phyloP scores from a whole-genome alignment of 495 filamentous ascomycete species.

The Hapsidospora chrysogenum region DNA sequence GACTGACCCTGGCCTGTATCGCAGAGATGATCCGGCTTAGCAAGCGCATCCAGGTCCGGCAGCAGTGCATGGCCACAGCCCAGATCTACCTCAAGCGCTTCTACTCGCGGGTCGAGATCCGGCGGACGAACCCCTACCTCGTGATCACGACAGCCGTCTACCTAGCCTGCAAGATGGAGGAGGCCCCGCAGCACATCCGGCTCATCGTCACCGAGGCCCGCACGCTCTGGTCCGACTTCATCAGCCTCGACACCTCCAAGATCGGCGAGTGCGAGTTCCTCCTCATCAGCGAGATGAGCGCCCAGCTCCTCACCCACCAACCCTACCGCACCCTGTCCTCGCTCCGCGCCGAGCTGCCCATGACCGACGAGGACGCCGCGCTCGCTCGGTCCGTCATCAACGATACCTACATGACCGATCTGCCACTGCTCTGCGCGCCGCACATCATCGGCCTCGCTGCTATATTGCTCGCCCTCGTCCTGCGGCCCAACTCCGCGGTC shows the following conservation, averaged over 20 bases:
- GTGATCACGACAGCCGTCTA: conserved; percentile 84
- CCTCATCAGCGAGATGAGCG: conserved; percentile 87
- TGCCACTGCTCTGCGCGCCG: conserved; percentile 74
- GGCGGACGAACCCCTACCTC: conserved; percentile 86
- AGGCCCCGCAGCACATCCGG: conserved; percentile 91
- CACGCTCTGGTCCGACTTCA: conserved; percentile 78
- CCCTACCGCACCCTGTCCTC: conserved; percentile 81
- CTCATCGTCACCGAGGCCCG: conserved; percentile 73
- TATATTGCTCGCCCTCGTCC: conserved; percentile 68
- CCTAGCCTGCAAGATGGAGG: conserved; percentile 96
- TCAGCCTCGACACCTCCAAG: conserved; percentile 66
- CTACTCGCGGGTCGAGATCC: conserved; percentile 80
- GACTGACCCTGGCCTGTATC: conserved; percentile 3
- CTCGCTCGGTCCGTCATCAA: conserved; percentile 84
- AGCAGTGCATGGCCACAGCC: conserved; percentile 88
- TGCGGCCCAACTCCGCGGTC: conserved; percentile 31
- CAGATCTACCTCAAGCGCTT: conserved; percentile 90
- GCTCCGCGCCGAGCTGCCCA: conserved; percentile 48
- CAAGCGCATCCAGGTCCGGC: conserved; percentile 60
- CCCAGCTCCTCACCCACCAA: conserved; percentile 87
- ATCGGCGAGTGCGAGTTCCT: conserved; percentile 94
- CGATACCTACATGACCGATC: conserved; percentile 88
- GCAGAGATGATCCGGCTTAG: conserved; percentile 70
- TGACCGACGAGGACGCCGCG: conserved; percentile 61
- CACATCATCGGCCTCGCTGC: conserved; percentile 85